Evolutionary conservation across 129 eudicot species (phyloP).

Genomic region (Pittosporum tobira): DNA sequence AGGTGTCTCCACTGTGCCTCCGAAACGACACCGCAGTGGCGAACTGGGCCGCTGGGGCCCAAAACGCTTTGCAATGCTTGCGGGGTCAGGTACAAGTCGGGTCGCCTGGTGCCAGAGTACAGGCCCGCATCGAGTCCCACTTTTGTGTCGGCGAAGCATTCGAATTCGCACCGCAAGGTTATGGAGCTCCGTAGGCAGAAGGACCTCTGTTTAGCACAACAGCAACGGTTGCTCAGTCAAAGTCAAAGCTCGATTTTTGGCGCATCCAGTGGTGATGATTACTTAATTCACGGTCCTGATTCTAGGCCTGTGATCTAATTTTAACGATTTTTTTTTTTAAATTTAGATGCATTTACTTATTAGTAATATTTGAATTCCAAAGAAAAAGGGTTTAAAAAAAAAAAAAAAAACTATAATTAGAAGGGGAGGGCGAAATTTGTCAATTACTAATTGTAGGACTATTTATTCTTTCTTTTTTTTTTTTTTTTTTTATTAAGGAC

Average conservation of each 20-base stretch:
- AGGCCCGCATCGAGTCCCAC: conserved; percentile 95
- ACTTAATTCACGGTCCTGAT: conserved; percentile 50
- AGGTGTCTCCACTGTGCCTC: conserved; percentile 82
- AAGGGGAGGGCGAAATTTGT: conserved; percentile 21
- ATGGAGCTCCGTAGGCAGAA: conserved; percentile 82
- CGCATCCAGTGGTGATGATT: conserved; percentile 37
- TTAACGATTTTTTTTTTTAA: conserved; percentile 4
- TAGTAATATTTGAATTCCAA: conserved; percentile 8
- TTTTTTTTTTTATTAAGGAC: not conserved
- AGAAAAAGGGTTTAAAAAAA: conserved; percentile 8
- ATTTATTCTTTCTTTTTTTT: conserved; percentile 12
- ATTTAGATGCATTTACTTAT: not conserved
- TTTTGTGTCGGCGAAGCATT: conserved; percentile 61
- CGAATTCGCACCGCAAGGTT: conserved; percentile 84
- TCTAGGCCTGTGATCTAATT: conserved; percentile 47
- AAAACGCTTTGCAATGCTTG: conserved; percentile 85
- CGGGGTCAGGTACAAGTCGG: conserved; percentile 90
- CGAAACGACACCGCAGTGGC: conserved; percentile 95
- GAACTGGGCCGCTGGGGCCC: conserved; percentile 94
- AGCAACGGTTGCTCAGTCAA: conserved; percentile 35
- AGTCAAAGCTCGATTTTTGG: conserved; percentile 28
- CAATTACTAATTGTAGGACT: conserved; percentile 36
- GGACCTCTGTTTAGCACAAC: conserved; percentile 47
- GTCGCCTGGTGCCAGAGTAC: conserved; percentile 82
- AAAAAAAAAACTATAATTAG: no score